A percentile compares a stretch with the other conserved stretches of the same genome.
Conservation (phyloP, 139 green algal species). For the Haematococcus sp. region DNA sequence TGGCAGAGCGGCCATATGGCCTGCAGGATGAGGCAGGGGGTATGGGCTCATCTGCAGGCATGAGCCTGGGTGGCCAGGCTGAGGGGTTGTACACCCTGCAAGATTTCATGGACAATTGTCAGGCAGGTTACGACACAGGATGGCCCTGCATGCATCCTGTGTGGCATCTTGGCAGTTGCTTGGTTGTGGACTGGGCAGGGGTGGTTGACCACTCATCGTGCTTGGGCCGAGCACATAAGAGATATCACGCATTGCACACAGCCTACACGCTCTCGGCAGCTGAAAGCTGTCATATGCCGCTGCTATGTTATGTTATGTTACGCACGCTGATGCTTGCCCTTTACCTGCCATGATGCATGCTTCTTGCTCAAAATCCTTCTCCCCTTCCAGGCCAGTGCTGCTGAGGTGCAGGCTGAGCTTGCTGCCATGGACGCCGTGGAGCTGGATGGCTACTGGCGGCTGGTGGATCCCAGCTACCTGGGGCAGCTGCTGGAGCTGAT, state of each 20-base stretch:
- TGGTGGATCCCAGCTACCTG: slow-evolving; percentile 44
- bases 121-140: slow-evolving; percentile 19
- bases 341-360: background rate
- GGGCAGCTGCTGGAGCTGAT: slow-evolving; percentile 56
- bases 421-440: slow-evolving; percentile 31
- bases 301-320: too few relatives aligned
- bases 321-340: too few relatives aligned
- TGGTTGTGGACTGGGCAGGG: too few relatives aligned
- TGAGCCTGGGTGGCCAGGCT: background rate
- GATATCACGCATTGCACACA: too few relatives aligned
- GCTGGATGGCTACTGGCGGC: slow-evolving; percentile 38
- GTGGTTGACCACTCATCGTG: too few relatives aligned
- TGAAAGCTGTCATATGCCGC: too few relatives aligned
- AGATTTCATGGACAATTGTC: slow-evolving; percentile 43
- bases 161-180: too few relatives aligned
- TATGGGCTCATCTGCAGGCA: background rate
- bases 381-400: slow-evolving; percentile 41
- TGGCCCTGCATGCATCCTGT: too few relatives aligned
- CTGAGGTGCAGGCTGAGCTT: slow-evolving; percentile 44
- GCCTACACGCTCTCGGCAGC: too few relatives aligned
- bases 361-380: background rate
- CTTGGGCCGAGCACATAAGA: too few relatives aligned
- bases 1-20: slow-evolving; percentile 32
- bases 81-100: slow-evolving; percentile 25
- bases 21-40: slow-evolving; percentile 35